Evolutionary conservation across 495 filamentous ascomycete genomes (phyloP).

Genomic region (Sporormia fimetaria): DNA sequence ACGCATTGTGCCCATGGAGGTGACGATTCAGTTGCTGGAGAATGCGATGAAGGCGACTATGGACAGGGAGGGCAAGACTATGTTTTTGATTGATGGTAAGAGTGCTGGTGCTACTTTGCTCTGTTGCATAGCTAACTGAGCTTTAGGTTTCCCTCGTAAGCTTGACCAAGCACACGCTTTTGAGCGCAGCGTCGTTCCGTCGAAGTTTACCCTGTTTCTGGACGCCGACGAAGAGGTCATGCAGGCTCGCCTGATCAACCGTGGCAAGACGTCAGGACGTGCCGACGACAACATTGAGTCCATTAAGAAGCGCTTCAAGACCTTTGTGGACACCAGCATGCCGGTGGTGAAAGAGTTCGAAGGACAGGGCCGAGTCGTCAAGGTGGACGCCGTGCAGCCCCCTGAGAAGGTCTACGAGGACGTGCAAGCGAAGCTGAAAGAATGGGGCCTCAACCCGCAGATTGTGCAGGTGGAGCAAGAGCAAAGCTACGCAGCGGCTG

Average conservation of each 20-base stretch:
- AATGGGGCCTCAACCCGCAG: constrained; percentile 34
- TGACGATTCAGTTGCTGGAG: constrained; percentile 86
- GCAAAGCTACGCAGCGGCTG: neutral
- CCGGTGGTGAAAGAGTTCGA: constrained; percentile 84
- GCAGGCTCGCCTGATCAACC: constrained; percentile 67
- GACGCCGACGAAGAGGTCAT: constrained; percentile 84
- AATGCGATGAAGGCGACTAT: constrained; percentile 72
- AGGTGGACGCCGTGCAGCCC: constrained; percentile 52
- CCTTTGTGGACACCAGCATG: constrained; percentile 91
- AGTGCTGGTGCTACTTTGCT: neutral
- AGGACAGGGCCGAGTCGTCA: constrained; percentile 63
- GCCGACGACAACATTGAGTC: constrained; percentile 89
- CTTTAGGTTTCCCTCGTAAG: constrained; percentile 75
- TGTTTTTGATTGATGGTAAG: constrained; percentile 73
- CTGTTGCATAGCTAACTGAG: neutral
- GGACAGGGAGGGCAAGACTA: constrained; percentile 35
- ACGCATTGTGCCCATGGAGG: constrained; percentile 95
- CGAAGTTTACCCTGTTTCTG: constrained; percentile 76
- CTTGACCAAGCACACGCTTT: constrained; percentile 94
- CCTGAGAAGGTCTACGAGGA: constrained; percentile 65
- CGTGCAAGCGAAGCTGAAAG: constrained; percentile 46
- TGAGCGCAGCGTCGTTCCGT: constrained; percentile 75
- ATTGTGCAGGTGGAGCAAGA: constrained; percentile 11
- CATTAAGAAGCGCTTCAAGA: constrained; percentile 89
- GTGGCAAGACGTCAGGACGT: constrained; percentile 83